These are phyloP conservation scores for Carex pumila DNA, from an alignment of 176 grass and related monocot genomes.

Conservation along the genomic window DNA sequence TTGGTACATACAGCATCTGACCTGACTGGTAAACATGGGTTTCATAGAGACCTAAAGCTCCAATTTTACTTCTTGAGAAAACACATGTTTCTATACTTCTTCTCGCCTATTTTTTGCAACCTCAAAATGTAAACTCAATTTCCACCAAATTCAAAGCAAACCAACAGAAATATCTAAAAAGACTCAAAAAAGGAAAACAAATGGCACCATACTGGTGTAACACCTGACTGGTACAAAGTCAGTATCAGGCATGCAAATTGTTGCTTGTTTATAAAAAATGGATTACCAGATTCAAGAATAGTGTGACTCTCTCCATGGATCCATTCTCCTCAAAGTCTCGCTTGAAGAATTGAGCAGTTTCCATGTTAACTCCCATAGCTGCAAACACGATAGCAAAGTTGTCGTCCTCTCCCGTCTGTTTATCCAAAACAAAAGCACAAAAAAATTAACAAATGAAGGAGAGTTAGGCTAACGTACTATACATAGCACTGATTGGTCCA, in stretches of 20 bases:
- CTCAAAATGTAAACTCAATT: neutral
- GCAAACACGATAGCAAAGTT: constrained; percentile 97
- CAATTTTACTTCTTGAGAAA: neutral
- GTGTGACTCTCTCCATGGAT: constrained; percentile 87
- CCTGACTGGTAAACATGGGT: neutral
- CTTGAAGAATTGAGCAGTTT: constrained; percentile 96
- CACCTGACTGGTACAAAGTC: neutral
- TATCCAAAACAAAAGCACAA: constrained; percentile 2
- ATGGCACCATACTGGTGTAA: neutral
- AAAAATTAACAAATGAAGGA: neutral
- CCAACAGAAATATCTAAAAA: neutral
- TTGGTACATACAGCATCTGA: neutral
- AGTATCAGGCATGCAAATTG: neutral
- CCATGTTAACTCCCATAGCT: constrained; percentile 98
- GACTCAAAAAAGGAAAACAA: neutral
- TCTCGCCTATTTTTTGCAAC: neutral
- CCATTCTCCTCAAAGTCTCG: constrained; percentile 96
- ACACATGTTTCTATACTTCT: neutral
- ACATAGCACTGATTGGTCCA: too few relatives aligned
- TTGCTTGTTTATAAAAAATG: constrained; percentile 6
- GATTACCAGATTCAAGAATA: constrained; percentile 86
- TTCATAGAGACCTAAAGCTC: neutral
- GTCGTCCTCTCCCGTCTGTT: constrained; percentile 61
- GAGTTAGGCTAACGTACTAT: too few relatives aligned
- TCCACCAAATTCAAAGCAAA: neutral